Base-by-base conservation (phyloP, 2,329 filamentous ascomycete species). In the Paecilomyces sp. region DNA sequence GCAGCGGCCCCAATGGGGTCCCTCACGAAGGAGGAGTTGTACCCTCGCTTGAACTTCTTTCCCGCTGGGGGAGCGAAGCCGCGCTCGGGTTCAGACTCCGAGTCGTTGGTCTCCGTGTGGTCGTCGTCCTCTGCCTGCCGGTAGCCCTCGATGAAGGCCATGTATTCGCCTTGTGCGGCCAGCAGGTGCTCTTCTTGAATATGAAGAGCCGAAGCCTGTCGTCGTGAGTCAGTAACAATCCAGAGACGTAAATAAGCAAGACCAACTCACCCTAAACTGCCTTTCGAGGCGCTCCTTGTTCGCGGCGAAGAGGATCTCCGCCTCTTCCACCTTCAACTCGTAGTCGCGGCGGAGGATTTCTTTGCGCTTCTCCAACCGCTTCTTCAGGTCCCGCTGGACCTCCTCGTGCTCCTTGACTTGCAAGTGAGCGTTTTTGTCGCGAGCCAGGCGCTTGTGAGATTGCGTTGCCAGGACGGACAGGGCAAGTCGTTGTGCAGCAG, bases 41-140 rank as follows among this genome's bases (percentile, higher is more conserved):
- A 76, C 1, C 75, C 73, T 33, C 74, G 65, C 54, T 69, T 65
- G 18, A 69, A 65, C 59, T 70, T 66, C 24, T 62, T 65, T 24
- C 61, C 55, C 54, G 65, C 66, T 52, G 67, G 57, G 63, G 64
- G 60, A 33, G 70, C 53, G 57, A 62, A 62, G 12, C 66, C 67
- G 22, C 67, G 67, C 18, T 72, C 68, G 15, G 63, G 57, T 34
- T 73, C 71, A 22, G 68, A 66, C 53, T 70, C 68, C 7, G 71
- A 71, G 54, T 65, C 68, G 58, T 72, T 70, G 9, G 71, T 69
- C 62, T 71, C 69, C 28, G 76, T 78, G 57, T 76, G 72, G 55
- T 76, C 75, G 54, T 77, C 76, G 60, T 78, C 76, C 58, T 73
- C 72, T 15, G 71, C 74, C 50, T 71, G 72, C 33, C 70, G 71